Evolutionary conservation across 805 yeast genomes (phyloP), one percentile per base, ranked within the genome.

Genomic region (Wickerhamomyces xylosicus): DNA sequence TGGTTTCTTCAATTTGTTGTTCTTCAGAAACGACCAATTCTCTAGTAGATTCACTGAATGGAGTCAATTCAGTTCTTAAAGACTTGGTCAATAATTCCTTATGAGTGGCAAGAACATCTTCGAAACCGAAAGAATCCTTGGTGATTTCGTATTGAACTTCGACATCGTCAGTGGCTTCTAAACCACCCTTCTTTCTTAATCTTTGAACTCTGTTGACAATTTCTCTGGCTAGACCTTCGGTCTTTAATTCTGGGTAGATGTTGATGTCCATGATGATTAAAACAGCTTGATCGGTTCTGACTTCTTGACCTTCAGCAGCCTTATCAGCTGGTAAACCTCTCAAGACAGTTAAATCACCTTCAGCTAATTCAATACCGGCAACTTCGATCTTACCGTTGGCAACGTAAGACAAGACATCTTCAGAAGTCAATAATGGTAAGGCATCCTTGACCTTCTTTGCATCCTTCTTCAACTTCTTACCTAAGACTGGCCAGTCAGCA

Each of bases 401-500:
- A 43, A 87, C 69, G 57, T 79, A 92, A 25, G 64, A 58, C 63
- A 84, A 85, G 37, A 92, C 96, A 42, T 86, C 89, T 14, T 70
- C 83, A 10, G 97, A 82, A 17, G 90, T 66, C 37, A 92, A 74
- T 9, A 56, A 57, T 47, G 97, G 97, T 51, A 92, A 72, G 15
- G 94, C 97, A 56, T 80, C 95, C 72, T 90, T 94, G 44, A 92
- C 98, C 61, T 77, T 80, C 67, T 84, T 86, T 45, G 85, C 94
- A 53, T 89, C 97, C 59, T 80, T 79, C 77, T 87, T 90, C 63
- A 92, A 75, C 66, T 92, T 92, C 73, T 90, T 92, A 67, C 99
- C 99, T 50, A 92, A 73, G 17, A 87, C 85, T 42, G 97, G 95
- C 98, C 99, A 92, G 68, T 92, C 99, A 36, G 98, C 98, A 61